Conservation (phyloP, 768 basidiomycete species). For the Lactarius sanguifluus region DNA sequence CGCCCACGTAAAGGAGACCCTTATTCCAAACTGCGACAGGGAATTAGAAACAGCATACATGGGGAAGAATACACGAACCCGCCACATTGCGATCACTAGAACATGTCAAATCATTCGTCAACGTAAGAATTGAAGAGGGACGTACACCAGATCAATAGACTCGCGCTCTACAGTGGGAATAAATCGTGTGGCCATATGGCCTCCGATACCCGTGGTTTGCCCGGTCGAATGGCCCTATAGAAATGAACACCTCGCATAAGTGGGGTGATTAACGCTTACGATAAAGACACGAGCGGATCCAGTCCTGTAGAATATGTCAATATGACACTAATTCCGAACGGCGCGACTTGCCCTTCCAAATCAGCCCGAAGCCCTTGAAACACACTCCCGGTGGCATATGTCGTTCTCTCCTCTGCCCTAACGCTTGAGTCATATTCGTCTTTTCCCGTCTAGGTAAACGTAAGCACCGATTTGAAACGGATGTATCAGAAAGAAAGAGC, state of each 20-base stretch:
- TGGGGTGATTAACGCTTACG: constrained; percentile 41
- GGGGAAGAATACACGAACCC: constrained; percentile 42
- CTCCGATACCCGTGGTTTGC: constrained; percentile 84
- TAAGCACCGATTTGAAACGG: neutral
- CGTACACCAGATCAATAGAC: constrained; percentile 83
- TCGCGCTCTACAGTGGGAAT: constrained; percentile 97
- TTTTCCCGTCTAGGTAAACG: constrained; percentile 62
- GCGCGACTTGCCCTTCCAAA: constrained; percentile 64
- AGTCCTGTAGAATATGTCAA: constrained; percentile 40
- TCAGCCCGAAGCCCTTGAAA: constrained; percentile 88
- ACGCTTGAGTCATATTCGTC: constrained; percentile 75
- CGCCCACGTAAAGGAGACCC: constrained; percentile 83
- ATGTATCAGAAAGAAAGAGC: constrained; percentile 31
- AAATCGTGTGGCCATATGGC: constrained; percentile 75
- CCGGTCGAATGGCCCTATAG: constrained; percentile 81
- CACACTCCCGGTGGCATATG: constrained; percentile 68
- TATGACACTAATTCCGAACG: neutral
- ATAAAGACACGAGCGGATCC: constrained; percentile 84
- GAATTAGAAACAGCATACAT: neutral
- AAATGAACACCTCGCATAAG: constrained; percentile 15
- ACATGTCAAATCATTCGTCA: constrained; percentile 2
- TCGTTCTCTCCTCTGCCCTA: constrained; percentile 61
- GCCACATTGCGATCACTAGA: constrained; percentile 78
- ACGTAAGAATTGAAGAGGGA: constrained; percentile 8
- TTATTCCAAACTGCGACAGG: constrained; percentile 74